Evolutionary conservation across 768 basidiomycete genomes (phyloP).

Genomic region (Lactarius trivialis): DNA sequence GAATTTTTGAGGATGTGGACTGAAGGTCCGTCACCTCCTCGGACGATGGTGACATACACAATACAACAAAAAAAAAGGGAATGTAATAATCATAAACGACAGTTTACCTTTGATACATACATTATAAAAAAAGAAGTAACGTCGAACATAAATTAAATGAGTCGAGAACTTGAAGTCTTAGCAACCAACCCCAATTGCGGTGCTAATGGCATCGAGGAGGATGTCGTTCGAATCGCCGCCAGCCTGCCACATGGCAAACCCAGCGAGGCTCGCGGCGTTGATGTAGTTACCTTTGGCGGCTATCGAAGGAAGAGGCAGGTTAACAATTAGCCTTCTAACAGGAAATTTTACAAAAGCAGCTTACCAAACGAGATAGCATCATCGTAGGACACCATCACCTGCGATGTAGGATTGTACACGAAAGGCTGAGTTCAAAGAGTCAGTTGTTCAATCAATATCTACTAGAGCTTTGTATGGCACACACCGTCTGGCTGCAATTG

Average conservation of each 20-base stretch:
- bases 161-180: neutral
- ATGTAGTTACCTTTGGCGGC: conserved; percentile 42
- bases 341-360: neutral
- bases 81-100: neutral
- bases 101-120: neutral
- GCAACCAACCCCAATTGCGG: conserved; percentile 5
- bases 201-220: conserved; percentile 32
- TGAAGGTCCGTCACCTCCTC: neutral
- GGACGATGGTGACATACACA: neutral
- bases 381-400: conserved; percentile 34
- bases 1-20: neutral
- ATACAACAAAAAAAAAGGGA: neutral
- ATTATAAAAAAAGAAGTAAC: neutral
- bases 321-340: neutral
- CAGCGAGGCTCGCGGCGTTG: conserved; percentile 29
- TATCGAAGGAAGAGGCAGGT: conserved; percentile 19
- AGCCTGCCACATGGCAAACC: conserved; percentile 42
- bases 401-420: conserved; percentile 28
- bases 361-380: conserved; percentile 29
- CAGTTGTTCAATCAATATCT: neutral
- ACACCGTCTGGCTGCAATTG: conserved; percentile 31
- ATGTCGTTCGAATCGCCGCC: conserved; percentile 38
- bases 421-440: conserved; percentile 26
- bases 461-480: neutral
- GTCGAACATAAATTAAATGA: neutral